Conservation (phyloP, 495 filamentous ascomycete species). For the Hypoxylon fragiforme region DNA sequence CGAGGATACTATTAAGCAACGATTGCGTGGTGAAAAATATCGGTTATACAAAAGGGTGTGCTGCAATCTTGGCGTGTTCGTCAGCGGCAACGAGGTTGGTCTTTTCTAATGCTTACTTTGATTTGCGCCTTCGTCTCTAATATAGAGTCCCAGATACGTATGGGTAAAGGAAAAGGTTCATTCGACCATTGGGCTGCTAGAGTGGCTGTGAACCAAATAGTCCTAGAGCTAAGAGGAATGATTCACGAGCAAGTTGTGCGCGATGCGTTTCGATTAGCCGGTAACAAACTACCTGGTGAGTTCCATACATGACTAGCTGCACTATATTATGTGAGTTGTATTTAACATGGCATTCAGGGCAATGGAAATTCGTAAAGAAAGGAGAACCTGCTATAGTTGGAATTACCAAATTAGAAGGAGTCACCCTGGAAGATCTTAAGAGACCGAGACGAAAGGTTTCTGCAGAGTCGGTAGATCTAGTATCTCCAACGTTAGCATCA, state of each 20-base stretch:
- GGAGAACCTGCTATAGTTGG: constrained; percentile 91
- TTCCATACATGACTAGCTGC: constrained; percentile 15
- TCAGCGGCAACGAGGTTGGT: constrained; percentile 85
- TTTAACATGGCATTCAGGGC: constrained; percentile 57
- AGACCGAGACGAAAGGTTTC: constrained; percentile 70
- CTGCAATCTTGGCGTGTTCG: constrained; percentile 93
- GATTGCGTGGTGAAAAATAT: constrained; percentile 90
- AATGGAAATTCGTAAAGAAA: constrained; percentile 92
- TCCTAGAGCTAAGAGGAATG: constrained; percentile 90
- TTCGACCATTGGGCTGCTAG: constrained; percentile 96
- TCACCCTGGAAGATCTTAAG: constrained; percentile 79
- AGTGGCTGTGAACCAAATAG: constrained; percentile 81
- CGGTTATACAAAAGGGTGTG: constrained; percentile 85
- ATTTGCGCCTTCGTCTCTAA: constrained; percentile 10
- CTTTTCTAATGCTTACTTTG: not conserved
- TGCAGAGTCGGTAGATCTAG: constrained; percentile 26
- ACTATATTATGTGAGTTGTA: not conserved
- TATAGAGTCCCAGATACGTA: constrained; percentile 61
- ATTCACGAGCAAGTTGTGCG: constrained; percentile 92
- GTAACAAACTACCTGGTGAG: constrained; percentile 92
- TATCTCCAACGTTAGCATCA: constrained; percentile 4
- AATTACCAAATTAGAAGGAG: constrained; percentile 85
- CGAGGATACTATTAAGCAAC: constrained; percentile 86
- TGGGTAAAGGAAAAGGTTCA: constrained; percentile 98
- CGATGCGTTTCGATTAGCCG: constrained; percentile 93